Conservation (phyloP, 2,329 filamentous ascomycete genomes). For the Elsinoe batatas region DNA sequence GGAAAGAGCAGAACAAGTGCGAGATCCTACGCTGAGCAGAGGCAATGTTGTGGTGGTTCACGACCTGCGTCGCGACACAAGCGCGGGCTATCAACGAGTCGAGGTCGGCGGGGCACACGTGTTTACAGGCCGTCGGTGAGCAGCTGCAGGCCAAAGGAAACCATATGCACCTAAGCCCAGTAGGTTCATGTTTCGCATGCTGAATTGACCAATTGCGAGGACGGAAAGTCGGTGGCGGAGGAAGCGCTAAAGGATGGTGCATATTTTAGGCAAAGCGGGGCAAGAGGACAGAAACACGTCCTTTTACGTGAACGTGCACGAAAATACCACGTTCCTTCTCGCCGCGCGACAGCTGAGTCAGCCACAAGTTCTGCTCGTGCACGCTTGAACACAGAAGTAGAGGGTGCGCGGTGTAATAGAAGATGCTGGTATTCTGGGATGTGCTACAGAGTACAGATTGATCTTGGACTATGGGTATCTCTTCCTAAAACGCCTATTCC, state of each 20-base stretch:
- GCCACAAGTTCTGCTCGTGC: not conserved
- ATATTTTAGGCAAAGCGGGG: slow-evolving; percentile 10
- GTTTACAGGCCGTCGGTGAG: slow-evolving; percentile 4
- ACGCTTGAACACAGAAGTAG: too few relatives aligned
- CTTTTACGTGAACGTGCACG: not conserved
- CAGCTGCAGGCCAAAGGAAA: slow-evolving; percentile 7
- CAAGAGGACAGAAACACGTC: not conserved
- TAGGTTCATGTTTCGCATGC: not conserved
- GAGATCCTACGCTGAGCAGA: not conserved
- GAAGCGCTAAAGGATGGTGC: not conserved
- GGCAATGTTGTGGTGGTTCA: not conserved
- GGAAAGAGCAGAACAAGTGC: slow-evolving; percentile 5
- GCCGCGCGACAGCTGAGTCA: slow-evolving; percentile 3
- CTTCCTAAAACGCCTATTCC: too few relatives aligned
- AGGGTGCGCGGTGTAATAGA: too few relatives aligned
- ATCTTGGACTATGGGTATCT: too few relatives aligned
- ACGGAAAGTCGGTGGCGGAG: slow-evolving; percentile 3
- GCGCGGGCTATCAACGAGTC: not conserved
- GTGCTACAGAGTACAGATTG: too few relatives aligned
- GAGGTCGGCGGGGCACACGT: not conserved
- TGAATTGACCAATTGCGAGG: not conserved
- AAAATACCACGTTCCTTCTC: slow-evolving; percentile 1
- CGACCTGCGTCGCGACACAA: slow-evolving; percentile 2
- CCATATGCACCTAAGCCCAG: not conserved
- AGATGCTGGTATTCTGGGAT: too few relatives aligned